Conservation (phyloP, 768 basidiomycete genomes). For the Galerina sulciceps region DNA sequence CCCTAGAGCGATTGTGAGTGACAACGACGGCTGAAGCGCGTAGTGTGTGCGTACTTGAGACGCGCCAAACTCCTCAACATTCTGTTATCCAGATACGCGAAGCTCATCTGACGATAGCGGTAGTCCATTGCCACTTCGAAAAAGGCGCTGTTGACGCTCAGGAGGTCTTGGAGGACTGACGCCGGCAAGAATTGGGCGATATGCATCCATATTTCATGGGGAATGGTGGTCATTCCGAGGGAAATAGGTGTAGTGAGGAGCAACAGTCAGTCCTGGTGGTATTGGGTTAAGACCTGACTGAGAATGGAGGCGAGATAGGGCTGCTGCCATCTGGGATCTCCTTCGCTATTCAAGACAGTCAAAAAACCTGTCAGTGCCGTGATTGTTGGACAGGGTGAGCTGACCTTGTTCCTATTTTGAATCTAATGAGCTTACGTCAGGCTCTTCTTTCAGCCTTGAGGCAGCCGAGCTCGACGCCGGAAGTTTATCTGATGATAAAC, state of each 20-base stretch:
- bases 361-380: conserved; percentile 29
- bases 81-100: conserved; percentile 49
- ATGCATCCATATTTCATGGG: conserved; percentile 40
- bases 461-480: conserved; percentile 6
- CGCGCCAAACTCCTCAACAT: conserved; percentile 46
- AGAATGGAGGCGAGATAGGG: conserved; percentile 2
- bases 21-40: background rate
- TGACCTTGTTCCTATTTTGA: conserved; percentile 28
- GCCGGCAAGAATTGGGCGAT: conserved; percentile 39
- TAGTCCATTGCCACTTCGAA: conserved; percentile 48
- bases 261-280: conserved; percentile 3
- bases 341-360: conserved; percentile 20
- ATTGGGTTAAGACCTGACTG: conserved; percentile 7
- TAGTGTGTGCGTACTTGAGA: conserved; percentile 34
- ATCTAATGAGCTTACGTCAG: conserved; percentile 26
- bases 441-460: conserved; percentile 21
- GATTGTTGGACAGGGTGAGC: conserved; percentile 25
- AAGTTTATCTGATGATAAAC: background rate
- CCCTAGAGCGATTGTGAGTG: conserved; percentile 31
- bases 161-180: conserved; percentile 34
- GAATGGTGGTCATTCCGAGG: conserved; percentile 24
- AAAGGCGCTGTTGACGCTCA: conserved; percentile 41
- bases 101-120: conserved; percentile 52
- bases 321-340: conserved; percentile 10
- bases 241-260: conserved; percentile 9